phyloP scores from a whole-genome alignment of 164 flowering plant genomes.

The Piper betle region DNA sequence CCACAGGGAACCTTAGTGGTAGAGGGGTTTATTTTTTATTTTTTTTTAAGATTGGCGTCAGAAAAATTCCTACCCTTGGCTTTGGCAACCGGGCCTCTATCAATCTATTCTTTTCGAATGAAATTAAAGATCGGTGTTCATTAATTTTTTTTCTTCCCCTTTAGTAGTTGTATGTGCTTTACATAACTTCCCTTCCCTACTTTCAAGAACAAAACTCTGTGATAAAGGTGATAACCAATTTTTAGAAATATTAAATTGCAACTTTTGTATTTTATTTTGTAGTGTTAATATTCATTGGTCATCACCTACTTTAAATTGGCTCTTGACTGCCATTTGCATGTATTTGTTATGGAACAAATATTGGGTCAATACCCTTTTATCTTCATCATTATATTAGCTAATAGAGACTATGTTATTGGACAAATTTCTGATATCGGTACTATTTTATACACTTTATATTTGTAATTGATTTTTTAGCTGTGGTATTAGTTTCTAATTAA shows the following conservation, averaged over 20 bases:
- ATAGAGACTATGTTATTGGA: slow-evolving; percentile 96
- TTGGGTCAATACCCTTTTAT: slow-evolving; percentile 96
- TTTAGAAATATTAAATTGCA: neutral
- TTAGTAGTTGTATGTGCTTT: neutral
- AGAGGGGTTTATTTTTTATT: too few species aligned
- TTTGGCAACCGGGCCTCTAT: too few species aligned
- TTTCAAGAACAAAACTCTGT: too few species aligned
- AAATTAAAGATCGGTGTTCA: slow-evolving; percentile 99
- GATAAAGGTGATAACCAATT: neutral
- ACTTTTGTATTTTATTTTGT: slow-evolving; percentile 8
- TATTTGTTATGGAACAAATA: slow-evolving; percentile 97
- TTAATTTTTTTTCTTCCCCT: slow-evolving; percentile 27
- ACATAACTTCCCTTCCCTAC: neutral
- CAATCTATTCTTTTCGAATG: slow-evolving; percentile 91
- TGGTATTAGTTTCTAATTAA: too few species aligned
- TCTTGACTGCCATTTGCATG: slow-evolving; percentile 82
- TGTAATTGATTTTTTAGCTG: too few species aligned
- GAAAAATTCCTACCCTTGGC: too few species aligned
- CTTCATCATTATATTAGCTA: slow-evolving; percentile 87
- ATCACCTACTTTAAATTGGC: slow-evolving; percentile 94
- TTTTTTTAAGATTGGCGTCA: too few species aligned
- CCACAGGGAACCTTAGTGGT: too few species aligned
- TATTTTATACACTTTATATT: neutral
- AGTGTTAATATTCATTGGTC: slow-evolving; percentile 95
- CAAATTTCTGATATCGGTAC: slow-evolving; percentile 97